Evolutionary conservation across 1,284 basidiomycete species (phyloP), one percentile per base, ranked within the genome.

Genomic region (Singerocomus inundabilis): DNA sequence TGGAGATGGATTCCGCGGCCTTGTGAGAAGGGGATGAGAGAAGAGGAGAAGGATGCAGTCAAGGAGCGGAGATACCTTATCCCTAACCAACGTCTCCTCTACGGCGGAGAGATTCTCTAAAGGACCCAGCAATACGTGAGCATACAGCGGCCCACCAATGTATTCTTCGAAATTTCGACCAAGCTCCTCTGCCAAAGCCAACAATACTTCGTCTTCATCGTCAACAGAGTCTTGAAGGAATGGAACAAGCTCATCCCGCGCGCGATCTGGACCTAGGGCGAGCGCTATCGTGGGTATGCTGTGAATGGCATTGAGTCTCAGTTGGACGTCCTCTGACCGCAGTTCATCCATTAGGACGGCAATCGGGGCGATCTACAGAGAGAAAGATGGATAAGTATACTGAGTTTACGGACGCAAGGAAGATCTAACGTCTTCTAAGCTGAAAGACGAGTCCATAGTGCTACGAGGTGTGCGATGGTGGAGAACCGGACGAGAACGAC

Each of bases 191-290:
- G 96, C 95, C 47, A 99, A 78, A 5, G 96, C 97, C 34, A 99
- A 81, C 33, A 99, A 77, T 28, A 99, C 96, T 69, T 99, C 97
- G 70, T 99, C 97, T 73, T 99, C 97, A 67, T 99, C 97, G 71
- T 99, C 97, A 60, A 99, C 85, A 32, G 94, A 97, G 67, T 99
- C 96, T 74, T 94, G 90, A 51, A 99, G 81, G 77, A 99, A 99
- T 1, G 95, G 93, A 57, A 99, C 85, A 57, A 99, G 83, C 71
- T 99, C 97, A 54, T 96, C 92, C 56, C 97, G 85, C 31, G 96
- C 91, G 57, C 97, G 89, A 76, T 97, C 91, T 29, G 94, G 88
- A 12, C 97, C 97, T 44, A 99, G 82, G 34, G 97, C 97, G 55
- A 99, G 83, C 4, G 97, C 97, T 72, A 99, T 99, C 48, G 97